These are phyloP conservation scores for Tanacetum coccineum DNA, from an alignment of 129 eudicot species.

Conservation along the genomic window DNA sequence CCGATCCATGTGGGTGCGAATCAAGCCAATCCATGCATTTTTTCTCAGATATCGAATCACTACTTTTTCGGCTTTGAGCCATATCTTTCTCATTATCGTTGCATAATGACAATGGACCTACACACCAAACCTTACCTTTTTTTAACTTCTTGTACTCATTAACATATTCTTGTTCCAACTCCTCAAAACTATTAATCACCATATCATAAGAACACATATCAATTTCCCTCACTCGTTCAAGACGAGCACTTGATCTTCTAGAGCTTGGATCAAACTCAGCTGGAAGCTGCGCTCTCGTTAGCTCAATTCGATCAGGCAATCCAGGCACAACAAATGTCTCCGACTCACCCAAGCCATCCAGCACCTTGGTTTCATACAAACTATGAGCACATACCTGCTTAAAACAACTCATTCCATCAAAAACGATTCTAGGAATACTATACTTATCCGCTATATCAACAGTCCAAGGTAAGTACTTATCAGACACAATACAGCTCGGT, in stretches of 20 bases:
- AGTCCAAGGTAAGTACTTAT: constrained; percentile 38
- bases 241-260: neutral
- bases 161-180: constrained; percentile 43
- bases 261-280: constrained; percentile 19
- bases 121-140: constrained; percentile 35
- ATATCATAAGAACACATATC: constrained; percentile 31
- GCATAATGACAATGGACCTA: constrained; percentile 47
- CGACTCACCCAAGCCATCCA: constrained; percentile 26
- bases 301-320: constrained; percentile 50
- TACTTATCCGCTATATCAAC: constrained; percentile 39
- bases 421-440: constrained; percentile 51
- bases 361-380: constrained; percentile 23
- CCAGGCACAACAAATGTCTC: constrained; percentile 47
- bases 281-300: constrained; percentile 44
- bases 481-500: constrained; percentile 42
- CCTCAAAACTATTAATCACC: constrained; percentile 42
- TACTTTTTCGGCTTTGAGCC: constrained; percentile 34
- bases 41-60: constrained; percentile 19
- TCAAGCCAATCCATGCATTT: constrained; percentile 42
- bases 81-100: constrained; percentile 23
- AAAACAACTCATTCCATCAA: constrained; percentile 60
- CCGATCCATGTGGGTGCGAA: constrained; percentile 29
- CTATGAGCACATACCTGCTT: constrained; percentile 41
- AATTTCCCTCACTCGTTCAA: constrained; percentile 16
- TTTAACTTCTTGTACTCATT: constrained; percentile 29